Base-by-base conservation (phyloP, 2,329 filamentous ascomycete species). In the Lasiodiplodia hormozganensis region DNA sequence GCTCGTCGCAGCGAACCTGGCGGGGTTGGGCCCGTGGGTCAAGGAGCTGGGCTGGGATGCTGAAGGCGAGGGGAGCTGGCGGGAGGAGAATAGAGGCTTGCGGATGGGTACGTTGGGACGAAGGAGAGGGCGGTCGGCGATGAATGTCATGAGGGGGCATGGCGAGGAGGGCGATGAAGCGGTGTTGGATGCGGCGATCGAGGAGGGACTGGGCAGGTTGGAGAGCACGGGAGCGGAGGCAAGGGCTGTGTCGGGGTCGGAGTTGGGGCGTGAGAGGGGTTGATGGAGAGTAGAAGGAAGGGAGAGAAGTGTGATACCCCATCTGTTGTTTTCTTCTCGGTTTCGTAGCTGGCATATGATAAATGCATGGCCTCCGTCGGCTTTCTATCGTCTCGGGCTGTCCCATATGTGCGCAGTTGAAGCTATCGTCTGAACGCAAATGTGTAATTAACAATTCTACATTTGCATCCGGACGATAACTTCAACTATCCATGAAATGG, bases 1-100 rank as follows among this genome's bases (percentile, higher is more conserved):
- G 14, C 36, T 62, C n/a, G 65, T 62, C 56, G 65, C 31, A 1
- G 56, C 65, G 23, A 68, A 53, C 6, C 56, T 68, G 2, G 43
- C 65, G 3, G 52, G 34, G 3, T 25, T 62, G 21, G 65, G 65
- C 8, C 65, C 47, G 34, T 68, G 65, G 65, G 4, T 54, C 7
- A 67, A 40, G 34, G 65, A 67, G 28, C 28, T 62, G 18, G 58
- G 58, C 1, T 62, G 58, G 58, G 28, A 23, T 12, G 18, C 40
- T 34, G 31, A 34, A 40, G n/a, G n/a, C n/a, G 31, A 31, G 12
- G 31, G 18, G 4, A 0, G 1, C 14, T 7, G 16, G 56, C 2
- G n/a, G 56, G 21, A 23, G 36, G 6, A 3, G 52, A 7, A 28
- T 2, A 8, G 14, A 34, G 10, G 49, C 10, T 52, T 25, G 49